phyloP scores from a whole-genome alignment of 2,329 filamentous ascomycete species.

The Coniochaeta prunicola region DNA sequence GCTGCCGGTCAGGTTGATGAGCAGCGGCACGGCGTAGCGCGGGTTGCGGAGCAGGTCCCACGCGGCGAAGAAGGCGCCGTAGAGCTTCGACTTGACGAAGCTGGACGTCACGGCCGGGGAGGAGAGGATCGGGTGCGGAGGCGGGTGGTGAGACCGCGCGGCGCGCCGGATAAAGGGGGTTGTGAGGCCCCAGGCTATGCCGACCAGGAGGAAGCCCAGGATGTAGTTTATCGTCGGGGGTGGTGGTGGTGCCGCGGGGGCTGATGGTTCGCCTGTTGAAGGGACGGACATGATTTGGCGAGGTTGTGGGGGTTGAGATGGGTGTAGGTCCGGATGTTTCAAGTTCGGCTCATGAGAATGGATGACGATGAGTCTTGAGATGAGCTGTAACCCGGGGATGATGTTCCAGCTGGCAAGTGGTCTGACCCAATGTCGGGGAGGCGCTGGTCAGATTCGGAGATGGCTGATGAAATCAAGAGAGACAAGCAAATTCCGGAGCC shows the following conservation, averaged over 20 bases:
- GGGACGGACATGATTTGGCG: slow-evolving; percentile 4
- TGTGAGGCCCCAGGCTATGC: slow-evolving; percentile 86
- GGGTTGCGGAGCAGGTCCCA: slow-evolving; percentile 73
- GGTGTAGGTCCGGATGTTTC: neutral
- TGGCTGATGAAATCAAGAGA: neutral
- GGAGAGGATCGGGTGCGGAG: slow-evolving; percentile 47
- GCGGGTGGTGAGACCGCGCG: slow-evolving; percentile 65
- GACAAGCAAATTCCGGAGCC: neutral
- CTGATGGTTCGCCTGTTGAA: neutral
- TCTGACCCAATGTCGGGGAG: neutral
- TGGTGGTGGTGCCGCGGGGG: slow-evolving; percentile 17
- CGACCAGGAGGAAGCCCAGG: slow-evolving; percentile 83
- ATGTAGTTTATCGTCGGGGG: slow-evolving; percentile 71
- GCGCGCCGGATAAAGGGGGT: slow-evolving; percentile 88
- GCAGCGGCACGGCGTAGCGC: slow-evolving; percentile 73
- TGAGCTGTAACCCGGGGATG: neutral
- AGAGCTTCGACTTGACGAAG: slow-evolving; percentile 55
- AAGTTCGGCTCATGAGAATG: neutral
- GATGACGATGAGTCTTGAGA: neutral
- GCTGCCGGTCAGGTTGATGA: slow-evolving; percentile 86
- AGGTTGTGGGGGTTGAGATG: neutral
- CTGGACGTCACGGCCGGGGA: slow-evolving; percentile 44
- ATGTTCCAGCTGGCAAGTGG: neutral
- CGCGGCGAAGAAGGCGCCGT: slow-evolving; percentile 65
- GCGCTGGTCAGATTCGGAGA: neutral